These are phyloP conservation scores for Umbelopsis sp. DNA, from an alignment of 371 early-diverging fungal genomes.

Conservation along the genomic window DNA sequence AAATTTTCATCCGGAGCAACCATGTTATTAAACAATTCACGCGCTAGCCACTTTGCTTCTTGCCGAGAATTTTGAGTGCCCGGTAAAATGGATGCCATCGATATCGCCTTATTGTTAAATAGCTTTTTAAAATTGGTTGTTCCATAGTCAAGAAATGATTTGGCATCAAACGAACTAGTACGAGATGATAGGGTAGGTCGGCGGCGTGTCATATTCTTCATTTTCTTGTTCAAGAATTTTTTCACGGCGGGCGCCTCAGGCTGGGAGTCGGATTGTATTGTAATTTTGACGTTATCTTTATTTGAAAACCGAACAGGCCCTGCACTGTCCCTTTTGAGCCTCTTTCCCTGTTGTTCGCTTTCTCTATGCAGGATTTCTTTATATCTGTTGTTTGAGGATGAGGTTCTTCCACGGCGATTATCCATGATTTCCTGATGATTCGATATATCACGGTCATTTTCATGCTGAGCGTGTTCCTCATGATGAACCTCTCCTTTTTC, in stretches of 20 bases:
- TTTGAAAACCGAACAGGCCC: not conserved
- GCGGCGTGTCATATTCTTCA: not conserved
- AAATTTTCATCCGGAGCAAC: conserved; percentile 34
- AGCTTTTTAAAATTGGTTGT: not conserved
- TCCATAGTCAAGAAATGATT: conserved; percentile 10
- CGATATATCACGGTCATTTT: too few relatives aligned
- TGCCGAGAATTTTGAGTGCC: conserved; percentile 35
- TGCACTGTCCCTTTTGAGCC: not conserved
- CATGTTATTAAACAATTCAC: conserved; percentile 51
- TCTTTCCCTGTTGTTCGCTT: too few relatives aligned
- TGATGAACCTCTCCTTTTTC: too few relatives aligned
- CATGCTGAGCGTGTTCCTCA: too few relatives aligned
- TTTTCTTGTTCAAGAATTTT: not conserved
- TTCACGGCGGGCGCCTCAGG: not conserved
- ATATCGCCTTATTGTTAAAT: not conserved
- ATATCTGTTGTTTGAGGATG: too few relatives aligned
- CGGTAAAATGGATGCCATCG: not conserved
- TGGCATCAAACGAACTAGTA: conserved; percentile 1
- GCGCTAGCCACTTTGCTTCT: conserved; percentile 53
- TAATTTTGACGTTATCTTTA: not conserved
- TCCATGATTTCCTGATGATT: too few relatives aligned
- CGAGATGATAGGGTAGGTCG: not conserved
- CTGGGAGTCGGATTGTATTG: not conserved
- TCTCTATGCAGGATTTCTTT: not conserved
- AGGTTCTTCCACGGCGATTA: too few relatives aligned